phyloP scores from a whole-genome alignment of 2,329 filamentous ascomycete species.

The Cadophora sp. region DNA sequence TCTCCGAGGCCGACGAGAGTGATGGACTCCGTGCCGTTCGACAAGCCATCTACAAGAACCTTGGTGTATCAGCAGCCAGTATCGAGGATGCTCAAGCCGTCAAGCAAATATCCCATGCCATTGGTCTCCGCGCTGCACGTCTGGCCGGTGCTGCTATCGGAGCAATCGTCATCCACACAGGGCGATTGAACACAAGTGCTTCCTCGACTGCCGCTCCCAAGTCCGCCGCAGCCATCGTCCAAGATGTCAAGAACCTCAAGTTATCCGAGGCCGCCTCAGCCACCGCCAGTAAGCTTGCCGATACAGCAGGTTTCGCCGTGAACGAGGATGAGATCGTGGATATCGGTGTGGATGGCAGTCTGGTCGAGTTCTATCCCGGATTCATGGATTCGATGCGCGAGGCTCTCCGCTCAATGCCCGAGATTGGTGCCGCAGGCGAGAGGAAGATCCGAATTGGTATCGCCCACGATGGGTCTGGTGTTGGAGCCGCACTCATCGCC shows the following conservation, averaged over 20 bases:
- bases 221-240: conserved; percentile 37
- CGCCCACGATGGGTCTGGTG: conserved; percentile 93
- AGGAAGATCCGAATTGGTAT: conserved; percentile 92
- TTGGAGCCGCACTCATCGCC: conserved; percentile 95
- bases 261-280: conserved; percentile 37
- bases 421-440: conserved; percentile 80
- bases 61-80: conserved; percentile 78
- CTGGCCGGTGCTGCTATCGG: conserved; percentile 88
- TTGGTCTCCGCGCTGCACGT: conserved; percentile 87
- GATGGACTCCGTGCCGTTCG: conserved; percentile 75
- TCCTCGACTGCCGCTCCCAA: conserved; percentile 31
- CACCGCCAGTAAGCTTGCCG: conserved; percentile 40
- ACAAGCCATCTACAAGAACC: conserved; percentile 76
- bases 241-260: conserved; percentile 41
- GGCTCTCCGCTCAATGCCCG: conserved; percentile 76
- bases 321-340: conserved; percentile 74
- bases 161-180: conserved; percentile 82
- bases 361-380: conserved; percentile 95
- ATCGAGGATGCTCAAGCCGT: conserved; percentile 88
- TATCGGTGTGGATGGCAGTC: conserved; percentile 90
- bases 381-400: conserved; percentile 91
- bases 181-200: conserved; percentile 62
- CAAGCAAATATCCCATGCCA: conserved; percentile 80
- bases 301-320: conserved; percentile 37
- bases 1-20: conserved; percentile 81